These are phyloP conservation scores for Botryosphaeria agaves DNA, from an alignment of 2,329 filamentous ascomycete genomes.

Conservation along the genomic window DNA sequence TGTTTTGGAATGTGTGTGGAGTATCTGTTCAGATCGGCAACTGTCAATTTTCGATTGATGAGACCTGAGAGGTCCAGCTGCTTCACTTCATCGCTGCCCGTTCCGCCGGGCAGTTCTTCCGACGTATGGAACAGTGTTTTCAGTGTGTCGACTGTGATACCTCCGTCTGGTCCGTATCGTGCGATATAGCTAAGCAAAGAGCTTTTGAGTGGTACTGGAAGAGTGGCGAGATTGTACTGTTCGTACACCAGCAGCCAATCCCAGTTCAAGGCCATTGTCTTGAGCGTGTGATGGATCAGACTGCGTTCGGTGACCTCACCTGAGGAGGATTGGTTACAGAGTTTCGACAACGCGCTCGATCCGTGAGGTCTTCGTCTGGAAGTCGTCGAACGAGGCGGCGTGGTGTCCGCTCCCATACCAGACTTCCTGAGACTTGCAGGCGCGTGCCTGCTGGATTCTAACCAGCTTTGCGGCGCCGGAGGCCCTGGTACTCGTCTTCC, in stretches of 20 bases:
- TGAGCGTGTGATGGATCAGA: conserved; percentile 33
- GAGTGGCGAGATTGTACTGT: conserved; percentile 31
- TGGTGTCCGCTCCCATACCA: conserved; percentile 3
- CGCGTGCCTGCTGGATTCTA: conserved; percentile 11
- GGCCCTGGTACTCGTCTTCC: conserved; percentile 23
- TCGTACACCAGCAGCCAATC: conserved; percentile 38
- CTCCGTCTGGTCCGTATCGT: conserved; percentile 25
- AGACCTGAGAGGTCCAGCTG: conserved; percentile 36
- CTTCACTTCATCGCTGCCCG: conserved; percentile 25
- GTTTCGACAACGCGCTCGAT: conserved; percentile 11
- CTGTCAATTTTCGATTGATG: conserved; percentile 28
- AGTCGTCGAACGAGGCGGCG: not conserved
- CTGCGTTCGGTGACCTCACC: too few relatives aligned
- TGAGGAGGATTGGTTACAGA: conserved; percentile 6
- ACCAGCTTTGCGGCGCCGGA: conserved; percentile 28
- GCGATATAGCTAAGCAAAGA: conserved; percentile 38
- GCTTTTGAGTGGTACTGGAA: conserved; percentile 34
- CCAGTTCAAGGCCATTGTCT: conserved; percentile 38
- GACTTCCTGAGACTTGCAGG: not conserved
- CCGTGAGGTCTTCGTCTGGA: conserved; percentile 4
- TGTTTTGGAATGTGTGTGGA: conserved; percentile 15
- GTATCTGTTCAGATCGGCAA: conserved; percentile 31
- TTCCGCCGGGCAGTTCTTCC: conserved; percentile 12
- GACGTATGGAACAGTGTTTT: conserved; percentile 30
- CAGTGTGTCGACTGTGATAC: conserved; percentile 26